Percentiles rank a stretch among this genome's conserved stretches.
These are phyloP conservation scores for Candida fluviatilis DNA, from an alignment of 805 yeast species.

Conservation along the genomic window DNA sequence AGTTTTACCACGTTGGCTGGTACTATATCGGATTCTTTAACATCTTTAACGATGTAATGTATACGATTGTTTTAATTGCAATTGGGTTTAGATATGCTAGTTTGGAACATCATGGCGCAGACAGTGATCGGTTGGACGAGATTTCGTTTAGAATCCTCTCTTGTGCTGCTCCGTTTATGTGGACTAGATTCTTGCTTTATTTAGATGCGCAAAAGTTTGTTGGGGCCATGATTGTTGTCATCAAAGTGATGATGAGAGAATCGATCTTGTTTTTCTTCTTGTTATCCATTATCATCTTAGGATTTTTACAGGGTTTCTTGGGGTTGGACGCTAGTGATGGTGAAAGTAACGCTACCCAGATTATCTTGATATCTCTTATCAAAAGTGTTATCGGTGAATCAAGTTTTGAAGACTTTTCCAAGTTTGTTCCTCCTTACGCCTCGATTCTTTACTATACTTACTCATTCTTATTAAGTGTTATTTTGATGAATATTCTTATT, in stretches of 20 bases:
- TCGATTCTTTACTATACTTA: conserved; percentile 72
- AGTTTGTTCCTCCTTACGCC: conserved; percentile 83
- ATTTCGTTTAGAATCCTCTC: conserved; percentile 68
- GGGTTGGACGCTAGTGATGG: conserved; percentile 91
- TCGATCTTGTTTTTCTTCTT: conserved; percentile 78
- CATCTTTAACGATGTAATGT: conserved; percentile 70
- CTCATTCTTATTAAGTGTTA: conserved; percentile 69
- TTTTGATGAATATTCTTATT: conserved; percentile 76
- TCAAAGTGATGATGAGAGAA: conserved; percentile 84
- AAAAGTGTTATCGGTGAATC: conserved; percentile 75
- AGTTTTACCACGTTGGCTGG: conserved; percentile 72
- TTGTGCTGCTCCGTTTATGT: conserved; percentile 81
- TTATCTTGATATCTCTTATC: conserved; percentile 59
- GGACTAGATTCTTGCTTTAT: conserved; percentile 73
- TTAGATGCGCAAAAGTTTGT: conserved; percentile 78
- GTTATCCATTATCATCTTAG: conserved; percentile 64
- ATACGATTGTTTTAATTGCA: conserved; percentile 49
- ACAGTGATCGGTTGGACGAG: conserved; percentile 41
- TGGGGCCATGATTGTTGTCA: conserved; percentile 84
- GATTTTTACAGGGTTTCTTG: conserved; percentile 81
- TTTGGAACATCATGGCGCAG: conserved; percentile 17
- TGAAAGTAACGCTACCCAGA: conserved; percentile 64
- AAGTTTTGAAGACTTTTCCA: conserved; percentile 62
- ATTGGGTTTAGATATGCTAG: conserved; percentile 52
- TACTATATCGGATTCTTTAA: conserved; percentile 75